Evolutionary conservation across 1,139 yeast species (phyloP).

Genomic region (Taphrina wiesneri): DNA sequence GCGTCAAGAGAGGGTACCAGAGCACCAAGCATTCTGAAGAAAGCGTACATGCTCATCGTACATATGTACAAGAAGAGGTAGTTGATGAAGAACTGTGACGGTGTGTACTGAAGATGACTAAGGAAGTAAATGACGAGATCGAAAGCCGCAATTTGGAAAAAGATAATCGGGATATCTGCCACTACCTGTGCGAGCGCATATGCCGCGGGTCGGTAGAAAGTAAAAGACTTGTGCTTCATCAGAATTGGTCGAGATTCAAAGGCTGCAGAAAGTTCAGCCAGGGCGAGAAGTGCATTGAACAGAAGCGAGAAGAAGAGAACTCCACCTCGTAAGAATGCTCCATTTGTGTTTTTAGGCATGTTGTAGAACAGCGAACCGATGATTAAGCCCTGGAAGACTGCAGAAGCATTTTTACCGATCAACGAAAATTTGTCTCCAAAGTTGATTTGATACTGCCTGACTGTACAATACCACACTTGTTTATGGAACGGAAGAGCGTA

Average conservation of each 20-base stretch:
- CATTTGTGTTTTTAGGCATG: slow-evolving; percentile 51
- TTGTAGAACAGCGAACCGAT: slow-evolving; percentile 75
- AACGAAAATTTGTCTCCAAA: slow-evolving; percentile 35
- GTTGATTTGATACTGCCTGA: slow-evolving; percentile 35
- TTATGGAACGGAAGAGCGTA: slow-evolving; percentile 37
- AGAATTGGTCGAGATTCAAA: slow-evolving; percentile 76
- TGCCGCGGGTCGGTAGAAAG: slow-evolving; percentile 74
- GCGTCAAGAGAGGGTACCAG: slow-evolving; percentile 59
- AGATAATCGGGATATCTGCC: slow-evolving; percentile 66
- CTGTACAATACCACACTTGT: slow-evolving; percentile 40
- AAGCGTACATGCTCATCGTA: slow-evolving; percentile 66
- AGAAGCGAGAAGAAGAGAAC: slow-evolving; percentile 74
- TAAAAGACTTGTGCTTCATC: slow-evolving; percentile 75
- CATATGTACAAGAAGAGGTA: slow-evolving; percentile 56
- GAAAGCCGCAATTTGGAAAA: slow-evolving; percentile 58
- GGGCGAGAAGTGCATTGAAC: slow-evolving; percentile 73
- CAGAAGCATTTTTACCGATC: slow-evolving; percentile 50
- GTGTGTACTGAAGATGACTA: slow-evolving; percentile 63
- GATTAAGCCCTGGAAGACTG: slow-evolving; percentile 56
- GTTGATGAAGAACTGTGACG: slow-evolving; percentile 71
- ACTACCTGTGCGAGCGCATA: slow-evolving; percentile 70
- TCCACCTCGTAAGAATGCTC: slow-evolving; percentile 68
- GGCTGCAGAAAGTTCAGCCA: slow-evolving; percentile 69
- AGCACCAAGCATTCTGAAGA: slow-evolving; percentile 73
- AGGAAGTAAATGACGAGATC: slow-evolving; percentile 66